Percentiles rank a stretch among this genome's conserved stretches.
phyloP scores from a whole-genome alignment of 208 protist genomes.

The Acanthamoeba culbertsoni region DNA sequence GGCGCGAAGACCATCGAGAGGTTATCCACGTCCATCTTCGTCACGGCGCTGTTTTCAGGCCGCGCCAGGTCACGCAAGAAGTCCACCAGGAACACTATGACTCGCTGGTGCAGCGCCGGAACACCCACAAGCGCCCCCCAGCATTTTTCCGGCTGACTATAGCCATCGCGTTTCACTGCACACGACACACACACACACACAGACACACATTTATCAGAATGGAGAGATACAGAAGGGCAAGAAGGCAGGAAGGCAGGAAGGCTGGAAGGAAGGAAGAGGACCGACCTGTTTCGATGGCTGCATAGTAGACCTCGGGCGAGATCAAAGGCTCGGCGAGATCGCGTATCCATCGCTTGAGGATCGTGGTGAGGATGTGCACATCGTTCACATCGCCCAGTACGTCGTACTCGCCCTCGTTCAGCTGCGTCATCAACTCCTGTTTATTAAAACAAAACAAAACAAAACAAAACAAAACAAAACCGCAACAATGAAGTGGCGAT shows the following conservation, averaged over 20 bases:
- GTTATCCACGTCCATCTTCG: slow-evolving; percentile 51
- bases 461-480: neutral
- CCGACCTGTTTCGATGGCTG: neutral
- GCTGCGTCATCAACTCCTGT: neutral
- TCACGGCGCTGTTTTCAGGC: neutral
- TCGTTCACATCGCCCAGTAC: neutral
- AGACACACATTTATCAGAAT: neutral
- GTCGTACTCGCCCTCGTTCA: slow-evolving; percentile 34
- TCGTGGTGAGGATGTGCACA: slow-evolving; percentile 35
- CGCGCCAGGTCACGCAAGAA: neutral
- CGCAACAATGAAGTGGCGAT: no score
- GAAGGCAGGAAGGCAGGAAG: no score
- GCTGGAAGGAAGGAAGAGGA: neutral
- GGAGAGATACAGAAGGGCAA: no score
- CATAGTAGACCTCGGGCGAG: slow-evolving; percentile 2
- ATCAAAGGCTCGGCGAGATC: slow-evolving; percentile 34
- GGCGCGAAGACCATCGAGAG: slow-evolving; percentile 49
- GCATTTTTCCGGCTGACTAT: neutral
- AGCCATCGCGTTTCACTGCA: neutral
- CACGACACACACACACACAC: neutral
- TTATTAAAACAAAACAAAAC: neutral
- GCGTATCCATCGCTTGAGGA: slow-evolving; percentile 44
- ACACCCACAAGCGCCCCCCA: neutral
- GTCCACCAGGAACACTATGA: slow-evolving; percentile 16
- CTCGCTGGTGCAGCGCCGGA: neutral